A percentile compares a stretch with the other conserved stretches of the same genome.
phyloP scores from a whole-genome alignment of 495 filamentous ascomycete species.

The Penicillium soppii region DNA sequence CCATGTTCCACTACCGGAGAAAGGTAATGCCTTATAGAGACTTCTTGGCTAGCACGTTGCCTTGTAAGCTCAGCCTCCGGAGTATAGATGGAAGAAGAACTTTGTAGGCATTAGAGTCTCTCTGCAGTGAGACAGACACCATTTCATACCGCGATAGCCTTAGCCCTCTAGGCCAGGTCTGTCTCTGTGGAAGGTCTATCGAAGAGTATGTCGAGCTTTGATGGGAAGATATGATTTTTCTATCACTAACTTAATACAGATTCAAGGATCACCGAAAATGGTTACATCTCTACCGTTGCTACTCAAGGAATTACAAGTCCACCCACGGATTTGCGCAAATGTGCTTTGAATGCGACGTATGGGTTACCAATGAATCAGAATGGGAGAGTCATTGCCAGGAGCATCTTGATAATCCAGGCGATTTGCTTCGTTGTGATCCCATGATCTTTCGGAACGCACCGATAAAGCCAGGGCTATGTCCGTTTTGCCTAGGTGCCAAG shows the following conservation, averaged over 20 bases:
- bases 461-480: background rate
- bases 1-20: slow-evolving; percentile 12
- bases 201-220: background rate
- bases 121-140: slow-evolving; percentile 3
- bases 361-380: slow-evolving; percentile 9
- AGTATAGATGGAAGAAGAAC: slow-evolving; percentile 3
- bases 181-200: slow-evolving; percentile 7
- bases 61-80: slow-evolving; percentile 1
- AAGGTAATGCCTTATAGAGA: slow-evolving; percentile 14
- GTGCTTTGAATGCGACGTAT: slow-evolving; percentile 12
- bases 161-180: slow-evolving; percentile 2
- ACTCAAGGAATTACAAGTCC: background rate
- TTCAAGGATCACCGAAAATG: slow-evolving; percentile 5
- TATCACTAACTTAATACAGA: slow-evolving; percentile 4
- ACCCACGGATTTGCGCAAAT: slow-evolving; percentile 10
- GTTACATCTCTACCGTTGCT: slow-evolving; percentile 15
- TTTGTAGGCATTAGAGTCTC: slow-evolving; percentile 4
- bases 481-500: background rate
- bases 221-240: background rate
- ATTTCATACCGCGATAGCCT: slow-evolving; percentile 9
- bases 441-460: background rate
- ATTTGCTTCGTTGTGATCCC: background rate
- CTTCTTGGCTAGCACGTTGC: slow-evolving; percentile 7
- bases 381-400: slow-evolving; percentile 5
- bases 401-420: background rate